These are phyloP conservation scores for Solanum appendiculatum DNA, from an alignment of 257 asterid species.

Conservation along the genomic window DNA sequence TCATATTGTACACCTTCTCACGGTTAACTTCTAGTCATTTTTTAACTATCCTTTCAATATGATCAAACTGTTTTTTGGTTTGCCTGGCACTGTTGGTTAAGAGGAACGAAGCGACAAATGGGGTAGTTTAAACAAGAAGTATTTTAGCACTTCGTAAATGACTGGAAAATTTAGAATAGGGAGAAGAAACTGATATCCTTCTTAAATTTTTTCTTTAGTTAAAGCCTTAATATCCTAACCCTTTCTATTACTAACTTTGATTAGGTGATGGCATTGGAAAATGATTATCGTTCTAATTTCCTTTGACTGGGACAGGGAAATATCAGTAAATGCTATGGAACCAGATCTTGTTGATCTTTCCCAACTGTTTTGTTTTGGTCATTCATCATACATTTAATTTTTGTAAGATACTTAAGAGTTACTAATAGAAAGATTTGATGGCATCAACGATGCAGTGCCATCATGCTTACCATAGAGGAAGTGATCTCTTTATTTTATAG, in stretches of 20 bases:
- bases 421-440: background rate
- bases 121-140: background rate
- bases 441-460: background rate
- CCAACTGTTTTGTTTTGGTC: background rate
- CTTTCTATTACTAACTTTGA: background rate
- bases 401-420: background rate
- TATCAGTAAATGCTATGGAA: background rate
- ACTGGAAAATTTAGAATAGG: background rate
- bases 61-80: background rate
- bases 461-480: background rate
- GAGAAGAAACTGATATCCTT: background rate
- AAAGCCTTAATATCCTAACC: background rate
- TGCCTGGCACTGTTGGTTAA: background rate
- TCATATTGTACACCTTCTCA: background rate
- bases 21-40: background rate
- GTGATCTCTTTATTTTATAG: background rate
- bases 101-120: background rate
- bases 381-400: background rate
- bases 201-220: background rate
- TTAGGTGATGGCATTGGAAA: background rate
- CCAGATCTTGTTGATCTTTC: background rate
- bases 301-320: background rate
- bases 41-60: background rate
- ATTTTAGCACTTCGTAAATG: background rate
- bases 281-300: background rate